Evolutionary conservation across 305 asterid genomes (phyloP).

Genomic region (Petunia hybrid): DNA sequence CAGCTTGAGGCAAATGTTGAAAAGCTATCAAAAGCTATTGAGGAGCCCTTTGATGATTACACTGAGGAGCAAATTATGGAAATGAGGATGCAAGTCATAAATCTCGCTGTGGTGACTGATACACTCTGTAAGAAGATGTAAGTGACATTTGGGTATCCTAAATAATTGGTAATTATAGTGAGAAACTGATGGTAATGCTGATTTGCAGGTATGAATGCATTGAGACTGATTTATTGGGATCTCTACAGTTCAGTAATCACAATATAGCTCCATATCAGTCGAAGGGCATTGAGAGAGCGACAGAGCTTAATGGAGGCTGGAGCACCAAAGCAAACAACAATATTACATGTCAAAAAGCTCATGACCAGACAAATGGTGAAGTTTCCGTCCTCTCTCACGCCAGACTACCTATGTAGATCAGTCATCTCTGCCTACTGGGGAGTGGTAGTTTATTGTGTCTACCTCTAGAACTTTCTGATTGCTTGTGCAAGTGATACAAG

Average conservation of each 20-base stretch:
- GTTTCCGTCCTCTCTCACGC: slow-evolving; percentile 27
- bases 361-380: slow-evolving; percentile 63
- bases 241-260: slow-evolving; percentile 69
- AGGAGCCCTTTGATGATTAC: slow-evolving; percentile 80
- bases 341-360: slow-evolving; percentile 45
- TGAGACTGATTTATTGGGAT: slow-evolving; percentile 86
- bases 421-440: slow-evolving; percentile 29
- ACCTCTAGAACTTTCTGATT: slow-evolving; percentile 14
- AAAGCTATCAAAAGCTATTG: slow-evolving; percentile 79
- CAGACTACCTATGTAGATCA: slow-evolving; percentile 29
- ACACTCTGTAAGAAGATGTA: slow-evolving; percentile 85
- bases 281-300: slow-evolving; percentile 89
- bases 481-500: slow-evolving; percentile 26
- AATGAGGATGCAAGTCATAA: slow-evolving; percentile 75
- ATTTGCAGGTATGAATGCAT: slow-evolving; percentile 90
- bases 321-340: slow-evolving; percentile 47
- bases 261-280: slow-evolving; percentile 89
- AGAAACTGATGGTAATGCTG: slow-evolving; percentile 40
- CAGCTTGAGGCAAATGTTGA: slow-evolving; percentile 93
- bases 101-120: slow-evolving; percentile 71
- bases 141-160: slow-evolving; percentile 41
- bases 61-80: slow-evolving; percentile 55
- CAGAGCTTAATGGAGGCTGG: slow-evolving; percentile 61
- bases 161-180: slow-evolving; percentile 27
- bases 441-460: slow-evolving; percentile 31